Base-by-base conservation (phyloP, 2,329 filamentous ascomycete species). In the Eutypella sp. region DNA sequence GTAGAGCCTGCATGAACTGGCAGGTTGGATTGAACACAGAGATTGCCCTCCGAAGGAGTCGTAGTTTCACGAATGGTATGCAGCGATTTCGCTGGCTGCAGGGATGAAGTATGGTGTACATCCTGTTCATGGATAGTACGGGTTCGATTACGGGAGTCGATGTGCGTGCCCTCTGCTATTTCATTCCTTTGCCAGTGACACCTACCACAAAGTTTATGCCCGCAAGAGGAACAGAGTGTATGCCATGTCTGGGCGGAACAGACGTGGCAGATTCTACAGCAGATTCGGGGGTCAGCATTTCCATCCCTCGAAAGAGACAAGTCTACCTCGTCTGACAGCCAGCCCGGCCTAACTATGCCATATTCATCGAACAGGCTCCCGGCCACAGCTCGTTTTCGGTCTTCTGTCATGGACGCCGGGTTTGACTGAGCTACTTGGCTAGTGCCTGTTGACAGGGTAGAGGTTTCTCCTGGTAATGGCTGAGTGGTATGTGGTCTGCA, bases 181-280 rank as follows among this genome's bases (percentile, higher is more conserved):
- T 57, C 44, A 3, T 59, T 54, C 9, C 66, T 46, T 42, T 72
- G 65, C 37, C 63, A 66, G 8, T 58, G 62, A 51, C 76, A 80
- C 45, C 71, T 71, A 25, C 60, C 50, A 52, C 76, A 81, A 15
- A 76, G 67, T 9, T 64, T 67, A 55, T 81, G 78, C 1, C 72
- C 74, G 51, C 77, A 81, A 36, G 67, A 67, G 24, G 63, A 56
- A 51, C 76, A 81, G 39, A 65, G 65, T 8, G 61, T 61, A 24
- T 64, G 61, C 38, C 56, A 62, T 31, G 72, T 66, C 34, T 61
- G 63, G 38, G 67, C 65, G 11, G 69, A 70, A 52, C 76, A 81
- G 9, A 74, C 60, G 52, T 79, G 77, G 48, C 77, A 81, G 22
- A 71, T 59, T 43, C 66, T 69, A 34, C 58, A 55, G 37, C 50